phyloP scores from a whole-genome alignment of 1,284 basidiomycete species.

The Stygiomarasmius scandens region DNA sequence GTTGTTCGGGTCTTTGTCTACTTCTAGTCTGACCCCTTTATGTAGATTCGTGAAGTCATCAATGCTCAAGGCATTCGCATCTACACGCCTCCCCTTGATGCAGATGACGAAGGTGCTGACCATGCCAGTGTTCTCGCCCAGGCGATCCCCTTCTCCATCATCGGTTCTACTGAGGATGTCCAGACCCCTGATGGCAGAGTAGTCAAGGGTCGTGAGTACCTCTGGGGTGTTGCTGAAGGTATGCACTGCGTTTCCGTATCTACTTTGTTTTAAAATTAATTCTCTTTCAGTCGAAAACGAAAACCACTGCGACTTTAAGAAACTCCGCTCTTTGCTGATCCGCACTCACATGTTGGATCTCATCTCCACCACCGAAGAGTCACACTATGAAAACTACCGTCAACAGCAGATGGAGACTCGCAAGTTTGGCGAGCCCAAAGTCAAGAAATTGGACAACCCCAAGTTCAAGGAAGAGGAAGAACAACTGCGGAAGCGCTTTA shows the following conservation, averaged over 20 bases:
- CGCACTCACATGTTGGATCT: slow-evolving; percentile 99
- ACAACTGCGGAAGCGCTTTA: slow-evolving; percentile 93
- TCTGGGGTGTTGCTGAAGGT: slow-evolving; percentile 99
- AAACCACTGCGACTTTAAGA: slow-evolving; percentile 99
- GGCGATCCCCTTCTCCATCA: slow-evolving; percentile 98
- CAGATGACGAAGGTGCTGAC: slow-evolving; percentile 91
- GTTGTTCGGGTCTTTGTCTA: slow-evolving; percentile 40
- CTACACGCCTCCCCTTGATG: slow-evolving; percentile 92
- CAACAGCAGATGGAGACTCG: slow-evolving; percentile 99
- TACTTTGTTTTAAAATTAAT: not conserved
- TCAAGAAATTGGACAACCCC: slow-evolving; percentile 98
- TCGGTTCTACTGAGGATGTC: slow-evolving; percentile 96
- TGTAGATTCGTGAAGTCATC: slow-evolving; percentile 88
- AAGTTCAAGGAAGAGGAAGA: slow-evolving; percentile 99
- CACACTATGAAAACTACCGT: slow-evolving; percentile 98
- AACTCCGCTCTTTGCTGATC: slow-evolving; percentile 93
- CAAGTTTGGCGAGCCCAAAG: slow-evolving; percentile 98
- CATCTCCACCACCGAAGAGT: slow-evolving; percentile 94
- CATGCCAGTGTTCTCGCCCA: slow-evolving; percentile 86
- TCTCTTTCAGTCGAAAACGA: slow-evolving; percentile 87
- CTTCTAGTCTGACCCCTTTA: slow-evolving; percentile 11
- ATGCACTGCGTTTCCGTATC: slow-evolving; percentile 26
- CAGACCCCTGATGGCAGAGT: slow-evolving; percentile 87
- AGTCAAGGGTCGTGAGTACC: slow-evolving; percentile 97
- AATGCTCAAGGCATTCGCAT: slow-evolving; percentile 91